These are phyloP conservation scores for Camelina hispida DNA, from an alignment of 345 rosid species.

Conservation along the genomic window DNA sequence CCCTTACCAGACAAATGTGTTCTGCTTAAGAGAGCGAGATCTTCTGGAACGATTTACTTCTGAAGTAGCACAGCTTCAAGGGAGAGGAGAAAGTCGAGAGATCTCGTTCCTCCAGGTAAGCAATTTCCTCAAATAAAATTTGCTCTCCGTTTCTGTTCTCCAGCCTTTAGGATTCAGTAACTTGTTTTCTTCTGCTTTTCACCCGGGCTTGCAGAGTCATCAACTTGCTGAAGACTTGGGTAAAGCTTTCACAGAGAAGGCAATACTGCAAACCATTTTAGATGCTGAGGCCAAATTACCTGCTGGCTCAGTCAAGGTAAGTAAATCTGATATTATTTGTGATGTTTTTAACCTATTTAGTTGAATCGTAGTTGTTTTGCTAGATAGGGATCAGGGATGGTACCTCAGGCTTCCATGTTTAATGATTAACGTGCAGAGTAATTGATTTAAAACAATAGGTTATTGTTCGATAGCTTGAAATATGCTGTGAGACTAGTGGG, in stretches of 20 bases:
- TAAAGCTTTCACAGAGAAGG: conserved; percentile 84
- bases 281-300: conserved; percentile 62
- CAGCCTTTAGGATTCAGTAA: not conserved
- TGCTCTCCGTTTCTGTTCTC: not conserved
- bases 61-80: conserved; percentile 65
- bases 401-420: not conserved
- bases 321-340: not conserved
- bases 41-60: conserved; percentile 67
- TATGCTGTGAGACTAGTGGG: not conserved
- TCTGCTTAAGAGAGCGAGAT: conserved; percentile 86
- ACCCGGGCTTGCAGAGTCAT: conserved; percentile 56
- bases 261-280: conserved; percentile 62
- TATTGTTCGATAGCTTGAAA: not conserved
- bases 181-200: not conserved
- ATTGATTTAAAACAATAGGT: not conserved
- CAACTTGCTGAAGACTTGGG: conserved; percentile 90
- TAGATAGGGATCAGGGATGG: not conserved
- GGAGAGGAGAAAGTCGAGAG: conserved; percentile 71
- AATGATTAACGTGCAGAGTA: not conserved
- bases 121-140: conserved; percentile 7
- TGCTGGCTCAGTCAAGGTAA: conserved; percentile 70
- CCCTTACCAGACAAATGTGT: conserved; percentile 59
- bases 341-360: not conserved
- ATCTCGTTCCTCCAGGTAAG: conserved; percentile 63
- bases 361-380: not conserved